phyloP scores from a whole-genome alignment of 345 rosid species.

The Hirschfeldia incana region DNA sequence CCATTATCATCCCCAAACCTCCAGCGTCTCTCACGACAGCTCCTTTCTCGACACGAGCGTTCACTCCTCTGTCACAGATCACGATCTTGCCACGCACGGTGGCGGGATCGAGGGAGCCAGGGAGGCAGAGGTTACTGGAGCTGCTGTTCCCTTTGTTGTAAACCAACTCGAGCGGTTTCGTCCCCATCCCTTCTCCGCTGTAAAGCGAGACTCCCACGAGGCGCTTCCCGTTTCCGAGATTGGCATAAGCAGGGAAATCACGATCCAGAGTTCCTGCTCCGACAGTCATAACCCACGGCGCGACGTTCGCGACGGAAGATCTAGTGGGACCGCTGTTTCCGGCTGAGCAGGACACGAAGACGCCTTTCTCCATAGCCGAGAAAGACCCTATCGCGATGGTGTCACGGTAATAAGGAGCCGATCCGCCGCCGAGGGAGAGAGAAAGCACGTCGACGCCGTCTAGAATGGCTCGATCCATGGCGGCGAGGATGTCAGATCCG shows the following conservation, averaged over 20 bases:
- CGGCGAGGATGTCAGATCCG: slow-evolving; percentile 82
- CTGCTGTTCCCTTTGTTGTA: slow-evolving; percentile 47
- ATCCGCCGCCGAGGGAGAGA: slow-evolving; percentile 77
- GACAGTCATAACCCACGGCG: slow-evolving; percentile 95
- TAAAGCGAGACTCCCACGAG: slow-evolving; percentile 73
- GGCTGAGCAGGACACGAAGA: slow-evolving; percentile 77
- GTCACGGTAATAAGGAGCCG: slow-evolving; percentile 64
- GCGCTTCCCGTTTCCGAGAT: slow-evolving; percentile 50
- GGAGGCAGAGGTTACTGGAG: slow-evolving; percentile 63
- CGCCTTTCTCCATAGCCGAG: slow-evolving; percentile 76
- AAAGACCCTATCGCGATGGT: slow-evolving; percentile 72
- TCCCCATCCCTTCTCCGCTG: slow-evolving; percentile 66
- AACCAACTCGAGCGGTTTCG: slow-evolving; percentile 51
- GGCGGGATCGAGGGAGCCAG: slow-evolving; percentile 64
- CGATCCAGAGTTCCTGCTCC: slow-evolving; percentile 92
- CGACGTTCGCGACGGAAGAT: slow-evolving; percentile 69
- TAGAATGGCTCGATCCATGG: slow-evolving; percentile 66
- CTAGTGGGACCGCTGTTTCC: slow-evolving; percentile 76
- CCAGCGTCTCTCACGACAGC: slow-evolving; percentile 74
- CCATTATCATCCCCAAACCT: slow-evolving; percentile 84
- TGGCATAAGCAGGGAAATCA: slow-evolving; percentile 72
- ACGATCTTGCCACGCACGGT: slow-evolving; percentile 73
- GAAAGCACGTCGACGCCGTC: slow-evolving; percentile 96
- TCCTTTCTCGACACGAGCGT: slow-evolving; percentile 82
- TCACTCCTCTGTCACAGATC: slow-evolving; percentile 75